Percentiles rank a stretch among this genome's conserved stretches.
Evolutionary conservation across 352 stramenopile genomes (phyloP).

Genomic region (Pythium pyrilobum): DNA sequence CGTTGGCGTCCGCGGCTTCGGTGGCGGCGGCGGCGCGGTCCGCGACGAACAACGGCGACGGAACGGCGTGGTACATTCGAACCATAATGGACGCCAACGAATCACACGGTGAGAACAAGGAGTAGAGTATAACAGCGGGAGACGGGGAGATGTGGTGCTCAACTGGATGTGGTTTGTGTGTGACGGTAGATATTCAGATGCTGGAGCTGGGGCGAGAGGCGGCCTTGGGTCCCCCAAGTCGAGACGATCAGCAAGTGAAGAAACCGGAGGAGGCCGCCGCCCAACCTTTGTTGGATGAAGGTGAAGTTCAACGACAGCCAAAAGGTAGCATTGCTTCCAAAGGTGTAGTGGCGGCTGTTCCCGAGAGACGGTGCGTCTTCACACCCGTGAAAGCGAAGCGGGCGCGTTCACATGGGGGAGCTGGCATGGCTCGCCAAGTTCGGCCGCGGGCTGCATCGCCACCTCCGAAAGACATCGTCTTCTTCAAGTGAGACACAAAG

Average conservation of each 20-base stretch:
- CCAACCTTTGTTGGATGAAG: too few species aligned
- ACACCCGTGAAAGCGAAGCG: slow-evolving; percentile 47
- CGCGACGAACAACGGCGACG: background rate
- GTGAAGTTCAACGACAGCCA: background rate
- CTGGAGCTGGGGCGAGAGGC: slow-evolving; percentile 36
- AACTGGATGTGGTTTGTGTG: background rate
- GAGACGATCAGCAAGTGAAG: background rate
- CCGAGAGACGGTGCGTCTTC: slow-evolving; percentile 38
- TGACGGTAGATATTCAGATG: slow-evolving; percentile 41
- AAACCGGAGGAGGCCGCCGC: background rate
- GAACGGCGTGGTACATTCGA: slow-evolving; percentile 56
- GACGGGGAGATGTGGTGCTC: background rate
- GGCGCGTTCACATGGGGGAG: too few species aligned
- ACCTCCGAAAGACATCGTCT: slow-evolving; percentile 13
- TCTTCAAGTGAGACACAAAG: slow-evolving; percentile 50
- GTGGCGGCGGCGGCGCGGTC: background rate
- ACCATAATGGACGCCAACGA: slow-evolving; percentile 34
- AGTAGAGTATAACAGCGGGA: background rate
- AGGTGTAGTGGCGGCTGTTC: background rate
- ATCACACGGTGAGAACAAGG: slow-evolving; percentile 34
- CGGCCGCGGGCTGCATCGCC: background rate
- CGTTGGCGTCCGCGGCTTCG: background rate
- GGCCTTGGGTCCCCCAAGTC: too few species aligned
- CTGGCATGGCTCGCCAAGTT: too few species aligned
- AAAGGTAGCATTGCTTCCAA: background rate